Percentiles rank a stretch among this genome's conserved stretches.
Evolutionary conservation across 192 early-diverging fungal species (phyloP).

Genomic region (Coemansia sp.): DNA sequence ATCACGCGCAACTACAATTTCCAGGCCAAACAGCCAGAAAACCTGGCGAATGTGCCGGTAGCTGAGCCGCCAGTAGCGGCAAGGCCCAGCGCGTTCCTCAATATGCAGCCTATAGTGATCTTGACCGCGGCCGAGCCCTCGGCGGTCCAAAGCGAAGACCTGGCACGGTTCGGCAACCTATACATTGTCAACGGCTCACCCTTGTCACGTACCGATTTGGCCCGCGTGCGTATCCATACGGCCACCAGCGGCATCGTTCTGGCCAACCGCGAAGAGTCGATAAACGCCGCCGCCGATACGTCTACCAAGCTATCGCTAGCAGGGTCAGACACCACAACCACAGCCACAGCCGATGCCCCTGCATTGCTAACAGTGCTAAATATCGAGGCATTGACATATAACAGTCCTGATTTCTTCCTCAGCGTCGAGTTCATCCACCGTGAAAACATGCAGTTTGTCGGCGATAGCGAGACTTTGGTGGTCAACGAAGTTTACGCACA

Average conservation of each 20-base stretch:
- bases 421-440: conserved; percentile 71
- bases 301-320: conserved; percentile 39
- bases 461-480: conserved; percentile 60
- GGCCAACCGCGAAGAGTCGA: conserved; percentile 54
- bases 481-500: conserved; percentile 63
- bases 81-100: conserved; percentile 25
- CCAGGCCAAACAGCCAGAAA: neutral
- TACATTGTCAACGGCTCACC: conserved; percentile 61
- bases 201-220: conserved; percentile 61
- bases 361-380: conserved; percentile 67
- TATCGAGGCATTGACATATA: conserved; percentile 58
- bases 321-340: conserved; percentile 48
- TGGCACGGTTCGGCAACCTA: conserved; percentile 57
- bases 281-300: conserved; percentile 38
- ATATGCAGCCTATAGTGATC: conserved; percentile 61
- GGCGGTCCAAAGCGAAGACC: conserved; percentile 27
- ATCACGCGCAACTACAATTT: conserved; percentile 48
- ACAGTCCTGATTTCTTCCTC: conserved; percentile 58
- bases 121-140: conserved; percentile 56
- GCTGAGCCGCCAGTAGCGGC: neutral
- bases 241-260: conserved; percentile 61
- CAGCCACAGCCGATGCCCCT: conserved; percentile 62
- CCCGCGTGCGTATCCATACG: conserved; percentile 57
- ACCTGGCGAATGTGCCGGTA: neutral
- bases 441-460: conserved; percentile 78